A percentile compares a stretch with the other conserved stretches of the same genome.
Evolutionary conservation across 805 yeast species (phyloP).

Genomic region (Groenewaldozyma tartarivorans): DNA sequence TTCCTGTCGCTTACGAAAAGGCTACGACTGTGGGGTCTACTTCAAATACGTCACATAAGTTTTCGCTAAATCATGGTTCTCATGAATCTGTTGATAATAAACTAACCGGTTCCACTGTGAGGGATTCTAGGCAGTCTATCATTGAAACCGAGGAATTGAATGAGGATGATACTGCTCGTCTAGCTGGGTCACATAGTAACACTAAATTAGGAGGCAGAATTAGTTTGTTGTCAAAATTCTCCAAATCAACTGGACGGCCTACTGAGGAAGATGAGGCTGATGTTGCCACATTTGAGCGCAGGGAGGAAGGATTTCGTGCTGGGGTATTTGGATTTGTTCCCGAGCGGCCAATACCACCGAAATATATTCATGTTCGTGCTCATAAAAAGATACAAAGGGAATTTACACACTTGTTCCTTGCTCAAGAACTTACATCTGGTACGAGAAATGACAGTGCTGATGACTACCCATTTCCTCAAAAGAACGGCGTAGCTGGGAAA

Average conservation of each 20-base stretch:
- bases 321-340: constrained; percentile 23
- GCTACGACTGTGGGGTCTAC: too few relatives aligned
- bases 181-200: background rate
- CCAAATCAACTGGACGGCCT: constrained; percentile 17
- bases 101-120: too few relatives aligned
- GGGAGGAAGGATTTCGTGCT: constrained; percentile 26
- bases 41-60: too few relatives aligned
- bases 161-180: background rate
- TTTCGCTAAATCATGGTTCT: too few relatives aligned
- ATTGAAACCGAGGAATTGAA: too few relatives aligned
- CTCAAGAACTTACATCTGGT: constrained; percentile 23
- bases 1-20: too few relatives aligned
- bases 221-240: constrained; percentile 13
- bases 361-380: constrained; percentile 26
- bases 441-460: background rate
- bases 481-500: too few relatives aligned
- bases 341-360: constrained; percentile 21
- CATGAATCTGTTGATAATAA: too few relatives aligned
- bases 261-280: constrained; percentile 15
- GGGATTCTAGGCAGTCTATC: too few relatives aligned
- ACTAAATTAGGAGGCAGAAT: background rate
- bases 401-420: constrained; percentile 25
- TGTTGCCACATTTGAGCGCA: constrained; percentile 3
- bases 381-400: constrained; percentile 23
- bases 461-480: background rate